Percentiles rank a stretch among this genome's conserved stretches.
phyloP scores from a whole-genome alignment of 1,284 basidiomycete species.

The Leccinum subrobustum region DNA sequence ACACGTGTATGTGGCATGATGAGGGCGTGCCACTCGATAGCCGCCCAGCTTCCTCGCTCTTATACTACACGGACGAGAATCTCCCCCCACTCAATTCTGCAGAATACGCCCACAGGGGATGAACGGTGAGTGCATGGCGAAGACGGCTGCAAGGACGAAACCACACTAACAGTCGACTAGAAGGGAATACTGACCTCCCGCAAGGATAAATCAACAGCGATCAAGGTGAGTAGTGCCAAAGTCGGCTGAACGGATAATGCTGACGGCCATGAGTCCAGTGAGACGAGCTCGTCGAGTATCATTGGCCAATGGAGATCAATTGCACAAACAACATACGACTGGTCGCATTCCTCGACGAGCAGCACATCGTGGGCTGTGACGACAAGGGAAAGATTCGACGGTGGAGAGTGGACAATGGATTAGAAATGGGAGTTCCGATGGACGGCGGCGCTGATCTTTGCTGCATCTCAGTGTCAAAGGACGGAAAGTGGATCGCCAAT shows the following conservation, averaged over 20 bases:
- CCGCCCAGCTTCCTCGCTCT: neutral
- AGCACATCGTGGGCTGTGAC: neutral
- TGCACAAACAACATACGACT: neutral
- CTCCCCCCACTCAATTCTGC: neutral
- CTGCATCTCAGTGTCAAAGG: neutral
- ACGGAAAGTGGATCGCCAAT: neutral
- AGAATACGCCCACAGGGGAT: neutral
- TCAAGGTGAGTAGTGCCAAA: neutral
- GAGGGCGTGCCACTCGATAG: neutral
- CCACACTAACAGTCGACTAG: neutral
- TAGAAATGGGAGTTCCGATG: neutral
- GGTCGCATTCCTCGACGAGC: neutral
- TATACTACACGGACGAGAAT: neutral
- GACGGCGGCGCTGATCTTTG: neutral
- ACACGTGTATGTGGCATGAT: neutral
- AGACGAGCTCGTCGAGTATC: neutral
- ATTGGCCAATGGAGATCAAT: neutral
- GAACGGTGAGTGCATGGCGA: neutral
- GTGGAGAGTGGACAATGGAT: neutral
- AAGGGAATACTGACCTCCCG: neutral
- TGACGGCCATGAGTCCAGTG: neutral
- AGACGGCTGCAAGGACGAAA: neutral
- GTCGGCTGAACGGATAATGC: neutral
- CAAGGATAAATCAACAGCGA: neutral
- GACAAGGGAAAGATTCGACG: neutral